A percentile compares a stretch with the other conserved stretches of the same genome.
Evolutionary conservation across 805 yeast genomes (phyloP).

Genomic region (Tetrapisispora fleetii): DNA sequence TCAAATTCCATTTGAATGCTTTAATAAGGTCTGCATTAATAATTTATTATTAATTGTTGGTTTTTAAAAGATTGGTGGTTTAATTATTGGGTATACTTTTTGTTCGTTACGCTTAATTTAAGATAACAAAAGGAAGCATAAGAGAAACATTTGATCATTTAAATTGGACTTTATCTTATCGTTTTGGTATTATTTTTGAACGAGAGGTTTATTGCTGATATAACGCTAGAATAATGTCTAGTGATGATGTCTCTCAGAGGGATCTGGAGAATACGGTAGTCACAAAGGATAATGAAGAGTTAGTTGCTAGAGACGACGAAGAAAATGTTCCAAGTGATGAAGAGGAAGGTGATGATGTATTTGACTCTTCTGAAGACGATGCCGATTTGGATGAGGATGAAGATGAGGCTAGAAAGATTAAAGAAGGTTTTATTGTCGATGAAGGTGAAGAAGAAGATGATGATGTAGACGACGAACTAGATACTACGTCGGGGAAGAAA

Average conservation of each 20-base stretch:
- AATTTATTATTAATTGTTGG: too few species aligned
- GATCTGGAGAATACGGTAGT: not conserved
- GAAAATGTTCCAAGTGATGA: slow-evolving; percentile 31
- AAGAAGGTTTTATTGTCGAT: slow-evolving; percentile 91
- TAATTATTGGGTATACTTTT: too few species aligned
- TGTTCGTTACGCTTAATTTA: too few species aligned
- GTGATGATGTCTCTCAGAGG: not conserved
- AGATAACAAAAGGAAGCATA: not conserved
- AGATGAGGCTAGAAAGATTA: slow-evolving; percentile 72
- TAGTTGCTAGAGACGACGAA: slow-evolving; percentile 26
- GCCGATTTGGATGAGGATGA: slow-evolving; percentile 82
- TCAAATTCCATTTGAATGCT: too few species aligned
- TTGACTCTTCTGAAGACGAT: slow-evolving; percentile 82
- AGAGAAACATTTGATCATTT: not conserved
- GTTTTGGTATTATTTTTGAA: not conserved
- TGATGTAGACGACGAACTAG: slow-evolving; percentile 33
- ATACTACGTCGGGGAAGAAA: slow-evolving; percentile 13
- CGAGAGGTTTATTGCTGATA: not conserved
- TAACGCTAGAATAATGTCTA: not conserved
- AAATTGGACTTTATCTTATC: not conserved
- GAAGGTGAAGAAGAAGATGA: slow-evolving; percentile 66
- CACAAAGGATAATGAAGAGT: slow-evolving; percentile 11
- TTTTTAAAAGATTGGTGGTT: too few species aligned
- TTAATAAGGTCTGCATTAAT: too few species aligned
- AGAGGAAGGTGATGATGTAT: slow-evolving; percentile 39